Conservation (phyloP, 441 rosid species). For the Populus trichocarpa region DNA sequence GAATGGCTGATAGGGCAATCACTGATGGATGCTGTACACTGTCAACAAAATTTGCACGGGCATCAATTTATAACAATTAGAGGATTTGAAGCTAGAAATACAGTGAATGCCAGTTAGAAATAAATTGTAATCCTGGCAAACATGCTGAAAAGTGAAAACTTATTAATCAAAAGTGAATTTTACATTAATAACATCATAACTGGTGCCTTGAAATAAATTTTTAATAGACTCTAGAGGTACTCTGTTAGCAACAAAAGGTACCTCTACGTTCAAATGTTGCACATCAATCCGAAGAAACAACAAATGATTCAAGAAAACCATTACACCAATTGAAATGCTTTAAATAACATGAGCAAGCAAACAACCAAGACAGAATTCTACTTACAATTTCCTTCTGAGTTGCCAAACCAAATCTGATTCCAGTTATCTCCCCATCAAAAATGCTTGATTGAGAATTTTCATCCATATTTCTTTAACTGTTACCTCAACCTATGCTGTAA, state of each 20-base stretch:
- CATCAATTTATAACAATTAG: not conserved
- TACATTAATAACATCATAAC: not conserved
- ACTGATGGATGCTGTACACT: constrained; percentile 75
- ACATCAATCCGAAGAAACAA: too few relatives aligned
- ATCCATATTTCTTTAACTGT: constrained; percentile 43
- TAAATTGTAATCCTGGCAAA: too few relatives aligned
- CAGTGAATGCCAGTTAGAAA: not conserved
- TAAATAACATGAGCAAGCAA: constrained; percentile 5
- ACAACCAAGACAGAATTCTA: constrained; percentile 15
- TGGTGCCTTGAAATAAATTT: not conserved
- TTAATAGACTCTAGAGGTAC: not conserved
- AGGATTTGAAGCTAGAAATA: not conserved
- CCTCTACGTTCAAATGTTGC: not conserved
- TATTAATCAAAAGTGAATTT: not conserved
- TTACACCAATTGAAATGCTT: constrained; percentile 5
- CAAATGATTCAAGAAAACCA: not conserved
- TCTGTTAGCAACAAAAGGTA: not conserved
- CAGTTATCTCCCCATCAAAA: constrained; percentile 70
- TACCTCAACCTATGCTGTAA: not conserved
- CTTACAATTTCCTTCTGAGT: constrained; percentile 76
- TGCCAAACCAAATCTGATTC: constrained; percentile 73
- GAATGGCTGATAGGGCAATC: constrained; percentile 68
- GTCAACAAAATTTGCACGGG: constrained; percentile 4
- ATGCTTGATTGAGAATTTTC: constrained; percentile 36
- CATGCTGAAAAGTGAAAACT: not conserved